A percentile compares a stretch with the other conserved stretches of the same genome.
These are phyloP conservation scores for Begonia peltatifolia DNA, from an alignment of 306 rosid genomes.

Conservation along the genomic window DNA sequence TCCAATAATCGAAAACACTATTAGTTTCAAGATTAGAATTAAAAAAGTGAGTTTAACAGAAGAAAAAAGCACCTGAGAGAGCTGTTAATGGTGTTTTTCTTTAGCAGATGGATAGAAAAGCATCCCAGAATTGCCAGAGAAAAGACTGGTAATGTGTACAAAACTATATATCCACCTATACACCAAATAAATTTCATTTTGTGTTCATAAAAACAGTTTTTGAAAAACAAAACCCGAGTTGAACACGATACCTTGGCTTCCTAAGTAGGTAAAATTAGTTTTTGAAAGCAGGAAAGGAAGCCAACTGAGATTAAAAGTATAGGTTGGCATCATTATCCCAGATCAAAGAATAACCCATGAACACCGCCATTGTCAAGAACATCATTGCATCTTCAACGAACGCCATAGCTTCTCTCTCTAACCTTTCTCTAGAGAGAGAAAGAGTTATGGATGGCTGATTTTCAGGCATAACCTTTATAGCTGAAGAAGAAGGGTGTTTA, in stretches of 20 bases:
- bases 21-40: not conserved
- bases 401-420: no score
- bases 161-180: conserved; percentile 26
- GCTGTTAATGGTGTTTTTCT: conserved; percentile 7
- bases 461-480: no score
- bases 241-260: conserved; percentile 27
- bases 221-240: no score
- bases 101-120: conserved; percentile 24
- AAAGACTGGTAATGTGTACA: conserved; percentile 27
- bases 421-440: no score
- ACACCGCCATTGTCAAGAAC: conserved; percentile 21
- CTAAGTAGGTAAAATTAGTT: conserved; percentile 30
- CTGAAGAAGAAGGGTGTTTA: no score
- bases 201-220: no score
- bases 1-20: not conserved
- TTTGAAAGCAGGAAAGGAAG: conserved; percentile 23
- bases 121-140: conserved; percentile 28
- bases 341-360: conserved; percentile 27
- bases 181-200: not conserved
- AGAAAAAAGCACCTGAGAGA: conserved; percentile 15
- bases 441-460: no score
- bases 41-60: not conserved
- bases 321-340: conserved; percentile 43
- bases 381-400: conserved; percentile 5
- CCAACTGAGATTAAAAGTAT: conserved; percentile 25